These are phyloP conservation scores for Boletus barrowsii DNA, from an alignment of 768 basidiomycete species.

Conservation along the genomic window DNA sequence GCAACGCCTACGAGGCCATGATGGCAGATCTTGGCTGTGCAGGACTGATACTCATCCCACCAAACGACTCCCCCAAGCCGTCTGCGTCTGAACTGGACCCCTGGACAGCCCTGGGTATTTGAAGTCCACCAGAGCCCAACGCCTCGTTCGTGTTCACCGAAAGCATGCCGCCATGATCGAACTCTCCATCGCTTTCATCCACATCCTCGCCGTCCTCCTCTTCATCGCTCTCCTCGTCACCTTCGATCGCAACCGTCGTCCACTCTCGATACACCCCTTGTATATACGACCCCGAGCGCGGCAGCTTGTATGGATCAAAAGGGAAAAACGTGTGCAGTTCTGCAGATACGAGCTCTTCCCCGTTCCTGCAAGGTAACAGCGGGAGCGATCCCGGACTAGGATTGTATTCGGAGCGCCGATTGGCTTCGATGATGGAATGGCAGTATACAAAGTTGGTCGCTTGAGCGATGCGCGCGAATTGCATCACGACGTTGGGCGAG, in stretches of 20 bases:
- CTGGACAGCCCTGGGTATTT: slow-evolving; percentile 19
- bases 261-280: slow-evolving; percentile 88
- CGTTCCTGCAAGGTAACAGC: slow-evolving; percentile 20
- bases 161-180: neutral
- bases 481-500: slow-evolving; percentile 83
- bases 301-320: slow-evolving; percentile 94
- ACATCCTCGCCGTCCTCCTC: slow-evolving; percentile 49
- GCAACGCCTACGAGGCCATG: too few species aligned
- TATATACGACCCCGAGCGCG: slow-evolving; percentile 73
- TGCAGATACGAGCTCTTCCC: slow-evolving; percentile 43
- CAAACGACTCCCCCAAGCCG: slow-evolving; percentile 64
- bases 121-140: slow-evolving; percentile 13
- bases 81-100: slow-evolving; percentile 38
- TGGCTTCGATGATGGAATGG: slow-evolving; percentile 88
- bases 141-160: slow-evolving; percentile 5
- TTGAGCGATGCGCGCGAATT: slow-evolving; percentile 92
- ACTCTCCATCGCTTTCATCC: slow-evolving; percentile 17
- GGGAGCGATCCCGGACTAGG: slow-evolving; percentile 24
- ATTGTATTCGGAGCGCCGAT: slow-evolving; percentile 62
- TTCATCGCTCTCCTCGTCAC: slow-evolving; percentile 70
- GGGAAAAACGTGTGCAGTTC: slow-evolving; percentile 96
- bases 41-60: slow-evolving; percentile 85
- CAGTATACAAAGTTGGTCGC: slow-evolving; percentile 92
- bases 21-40: slow-evolving; percentile 24
- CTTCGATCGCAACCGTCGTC: slow-evolving; percentile 70